Percentiles rank a stretch among this genome's conserved stretches.
Evolutionary conservation across 371 early-diverging fungal species (phyloP).

Genomic region (Lichtheimia corymbifera): DNA sequence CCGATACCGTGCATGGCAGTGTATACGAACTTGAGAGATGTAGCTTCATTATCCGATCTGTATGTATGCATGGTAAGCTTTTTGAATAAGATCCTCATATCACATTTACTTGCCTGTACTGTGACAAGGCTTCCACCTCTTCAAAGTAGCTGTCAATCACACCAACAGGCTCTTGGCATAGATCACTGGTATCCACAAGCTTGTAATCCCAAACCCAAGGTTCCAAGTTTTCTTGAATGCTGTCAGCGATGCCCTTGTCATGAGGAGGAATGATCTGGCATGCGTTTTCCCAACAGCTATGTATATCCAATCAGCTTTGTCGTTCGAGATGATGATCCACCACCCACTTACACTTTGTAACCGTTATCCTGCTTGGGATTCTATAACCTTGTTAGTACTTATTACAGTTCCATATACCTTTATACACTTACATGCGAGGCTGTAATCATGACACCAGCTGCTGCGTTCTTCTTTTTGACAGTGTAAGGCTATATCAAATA

Average conservation of each 20-base stretch:
- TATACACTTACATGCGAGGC: slow-evolving; percentile 78
- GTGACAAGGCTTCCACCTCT: slow-evolving; percentile 51
- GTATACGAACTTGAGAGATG: slow-evolving; percentile 76
- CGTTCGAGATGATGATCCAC: neutral
- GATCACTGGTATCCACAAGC: slow-evolving; percentile 49
- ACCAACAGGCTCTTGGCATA: slow-evolving; percentile 55
- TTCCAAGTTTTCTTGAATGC: slow-evolving; percentile 69
- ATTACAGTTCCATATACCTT: too few species aligned
- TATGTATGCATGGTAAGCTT: slow-evolving; percentile 17
- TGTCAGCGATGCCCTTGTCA: slow-evolving; percentile 80
- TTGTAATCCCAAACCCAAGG: slow-evolving; percentile 83
- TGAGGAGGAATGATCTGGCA: slow-evolving; percentile 93
- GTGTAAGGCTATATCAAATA: slow-evolving; percentile 66
- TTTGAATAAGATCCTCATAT: neutral
- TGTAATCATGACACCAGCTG: slow-evolving; percentile 97
- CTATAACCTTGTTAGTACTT: slow-evolving; percentile 9
- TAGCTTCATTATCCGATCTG: slow-evolving; percentile 39
- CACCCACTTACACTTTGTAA: slow-evolving; percentile 82
- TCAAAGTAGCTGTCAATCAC: slow-evolving; percentile 75
- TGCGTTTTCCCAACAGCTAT: slow-evolving; percentile 81
- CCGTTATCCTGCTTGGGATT: slow-evolving; percentile 99
- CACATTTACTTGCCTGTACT: slow-evolving; percentile 15
- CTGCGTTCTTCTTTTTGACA: slow-evolving; percentile 72
- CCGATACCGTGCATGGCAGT: slow-evolving; percentile 98
- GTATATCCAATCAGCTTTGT: neutral